Evolutionary conservation across 1,139 yeast species (phyloP).

Genomic region (Diutina mesorugosa): DNA sequence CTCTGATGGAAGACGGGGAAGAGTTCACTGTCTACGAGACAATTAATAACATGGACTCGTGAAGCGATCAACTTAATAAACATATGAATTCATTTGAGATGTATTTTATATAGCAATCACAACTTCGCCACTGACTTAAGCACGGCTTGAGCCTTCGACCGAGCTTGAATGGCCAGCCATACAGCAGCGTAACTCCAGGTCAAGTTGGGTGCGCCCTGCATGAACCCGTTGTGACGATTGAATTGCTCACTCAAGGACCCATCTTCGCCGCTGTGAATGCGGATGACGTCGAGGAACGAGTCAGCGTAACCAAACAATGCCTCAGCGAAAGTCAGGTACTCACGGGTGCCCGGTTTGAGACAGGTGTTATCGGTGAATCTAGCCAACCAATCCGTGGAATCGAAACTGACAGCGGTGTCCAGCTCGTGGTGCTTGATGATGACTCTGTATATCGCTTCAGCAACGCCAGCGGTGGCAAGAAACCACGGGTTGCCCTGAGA

Average conservation of each 20-base stretch:
- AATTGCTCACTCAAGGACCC: constrained; percentile 88
- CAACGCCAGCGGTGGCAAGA: constrained; percentile 69
- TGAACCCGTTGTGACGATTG: constrained; percentile 64
- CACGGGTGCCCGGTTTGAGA: constrained; percentile 25
- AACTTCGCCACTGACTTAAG: neutral
- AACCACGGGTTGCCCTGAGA: constrained; percentile 95
- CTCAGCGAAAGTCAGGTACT: constrained; percentile 30
- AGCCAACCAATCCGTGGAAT: constrained; percentile 17
- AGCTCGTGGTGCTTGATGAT: constrained; percentile 15
- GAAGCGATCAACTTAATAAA: neutral
- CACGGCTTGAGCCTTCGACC: neutral
- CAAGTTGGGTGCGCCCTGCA: constrained; percentile 78
- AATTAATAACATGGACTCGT: constrained; percentile 20
- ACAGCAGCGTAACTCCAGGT: constrained; percentile 44
- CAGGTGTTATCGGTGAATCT: constrained; percentile 13
- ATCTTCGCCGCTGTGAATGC: constrained; percentile 56
- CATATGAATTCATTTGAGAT: neutral
- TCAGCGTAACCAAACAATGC: constrained; percentile 54
- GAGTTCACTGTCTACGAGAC: constrained; percentile 45
- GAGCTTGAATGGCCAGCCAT: neutral
- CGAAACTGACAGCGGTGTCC: constrained; percentile 14
- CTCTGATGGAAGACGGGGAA: constrained; percentile 9
- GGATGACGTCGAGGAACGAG: constrained; percentile 59
- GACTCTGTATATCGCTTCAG: constrained; percentile 40
- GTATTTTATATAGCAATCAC: neutral